A percentile compares a stretch with the other conserved stretches of the same genome.
Conservation (phyloP, 139 green algal genomes). For the Chlamydomonas incerta region DNA sequence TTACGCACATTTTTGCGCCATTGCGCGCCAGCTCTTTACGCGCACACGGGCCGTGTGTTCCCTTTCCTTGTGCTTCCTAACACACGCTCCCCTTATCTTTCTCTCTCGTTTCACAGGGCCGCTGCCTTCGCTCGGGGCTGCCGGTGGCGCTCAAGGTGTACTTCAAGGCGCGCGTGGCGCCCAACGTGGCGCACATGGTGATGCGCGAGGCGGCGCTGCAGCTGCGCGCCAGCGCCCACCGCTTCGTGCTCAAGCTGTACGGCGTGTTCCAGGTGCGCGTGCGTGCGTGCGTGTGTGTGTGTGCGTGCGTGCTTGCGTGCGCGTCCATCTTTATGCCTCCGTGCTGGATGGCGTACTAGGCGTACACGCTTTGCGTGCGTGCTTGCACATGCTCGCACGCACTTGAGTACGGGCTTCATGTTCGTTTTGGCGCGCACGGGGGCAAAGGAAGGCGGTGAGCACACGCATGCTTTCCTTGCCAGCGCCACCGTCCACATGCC, state of each 20-base stretch:
- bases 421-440: no score
- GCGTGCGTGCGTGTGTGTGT: background rate
- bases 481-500: no score
- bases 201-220: constrained; percentile 20
- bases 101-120: background rate
- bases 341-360: background rate
- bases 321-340: background rate
- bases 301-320: background rate
- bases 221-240: background rate
- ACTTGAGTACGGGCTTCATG: no score
- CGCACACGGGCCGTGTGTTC: no score
- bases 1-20: no score
- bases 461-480: no score
- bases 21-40: no score
- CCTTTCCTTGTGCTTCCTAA: no score
- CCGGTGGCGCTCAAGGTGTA: background rate
- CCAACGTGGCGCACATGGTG: background rate
- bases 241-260: constrained; percentile 3
- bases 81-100: background rate
- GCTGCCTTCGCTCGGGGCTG: background rate
- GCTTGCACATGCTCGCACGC: no score
- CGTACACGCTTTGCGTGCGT: no score
- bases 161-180: background rate
- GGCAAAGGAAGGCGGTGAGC: no score
- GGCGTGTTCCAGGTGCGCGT: constrained; percentile 28